Percentiles rank a stretch among this genome's conserved stretches.
phyloP scores from a whole-genome alignment of 805 yeast genomes.

The Starmera pachycereana region DNA sequence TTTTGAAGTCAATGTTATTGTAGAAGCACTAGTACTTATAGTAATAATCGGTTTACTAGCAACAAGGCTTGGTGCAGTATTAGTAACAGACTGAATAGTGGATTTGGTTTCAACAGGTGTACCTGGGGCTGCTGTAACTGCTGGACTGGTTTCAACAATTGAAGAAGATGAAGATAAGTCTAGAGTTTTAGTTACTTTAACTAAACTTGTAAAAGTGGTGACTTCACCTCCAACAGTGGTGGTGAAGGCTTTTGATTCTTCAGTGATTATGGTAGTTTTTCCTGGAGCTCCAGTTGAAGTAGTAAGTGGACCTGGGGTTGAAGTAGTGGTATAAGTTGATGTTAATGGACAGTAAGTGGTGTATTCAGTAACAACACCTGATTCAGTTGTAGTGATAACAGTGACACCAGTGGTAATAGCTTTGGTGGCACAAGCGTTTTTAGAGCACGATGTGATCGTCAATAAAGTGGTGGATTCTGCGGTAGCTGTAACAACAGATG shows the following conservation, averaged over 20 bases:
- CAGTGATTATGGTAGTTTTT: slow-evolving; percentile 6
- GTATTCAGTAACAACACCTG: not conserved
- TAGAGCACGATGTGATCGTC: not conserved
- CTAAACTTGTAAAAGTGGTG: not conserved
- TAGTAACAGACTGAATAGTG: too few relatives aligned
- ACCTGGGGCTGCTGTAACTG: too few relatives aligned
- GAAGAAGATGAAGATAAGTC: too few relatives aligned
- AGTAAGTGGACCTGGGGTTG: slow-evolving; percentile 4
- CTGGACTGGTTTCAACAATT: too few relatives aligned
- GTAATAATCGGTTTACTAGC: too few relatives aligned
- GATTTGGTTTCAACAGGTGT: too few relatives aligned
- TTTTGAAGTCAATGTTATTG: too few relatives aligned
- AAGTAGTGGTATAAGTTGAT: slow-evolving; percentile 1
- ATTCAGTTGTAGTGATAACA: not conserved
- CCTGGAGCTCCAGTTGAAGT: slow-evolving; percentile 2
- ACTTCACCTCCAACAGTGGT: not conserved
- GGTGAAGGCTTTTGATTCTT: slow-evolving; percentile 9
- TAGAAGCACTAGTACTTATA: too few relatives aligned
- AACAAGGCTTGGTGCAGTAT: too few relatives aligned
- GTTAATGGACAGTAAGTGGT: not conserved
- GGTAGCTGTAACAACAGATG: not conserved
- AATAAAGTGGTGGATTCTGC: not conserved
- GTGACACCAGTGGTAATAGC: not conserved
- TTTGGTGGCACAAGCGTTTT: not conserved
- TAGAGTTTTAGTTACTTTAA: too few relatives aligned